phyloP scores from a whole-genome alignment of 225 moss, liverwort and hornwort species.

The Polytrichum commune region DNA sequence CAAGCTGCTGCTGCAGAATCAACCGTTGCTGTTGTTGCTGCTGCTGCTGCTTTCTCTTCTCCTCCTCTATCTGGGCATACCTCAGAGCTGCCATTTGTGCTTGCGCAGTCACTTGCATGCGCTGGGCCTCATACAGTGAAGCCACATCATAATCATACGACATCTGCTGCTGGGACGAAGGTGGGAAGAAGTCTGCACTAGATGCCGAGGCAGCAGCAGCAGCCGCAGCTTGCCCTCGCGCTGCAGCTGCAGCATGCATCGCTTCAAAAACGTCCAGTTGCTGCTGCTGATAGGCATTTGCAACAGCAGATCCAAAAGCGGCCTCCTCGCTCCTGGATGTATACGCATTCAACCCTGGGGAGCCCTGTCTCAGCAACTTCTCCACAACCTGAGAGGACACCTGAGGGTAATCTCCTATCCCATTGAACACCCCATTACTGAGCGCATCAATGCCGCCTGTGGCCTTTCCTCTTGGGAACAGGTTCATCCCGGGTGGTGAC shows the following conservation, averaged over 20 bases:
- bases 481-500: slow-evolving; percentile 60
- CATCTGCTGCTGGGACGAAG: slow-evolving; percentile 53
- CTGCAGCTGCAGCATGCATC: slow-evolving; percentile 38
- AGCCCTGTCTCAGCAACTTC: slow-evolving; percentile 41
- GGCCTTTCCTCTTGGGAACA: slow-evolving; percentile 66
- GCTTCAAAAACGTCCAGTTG: slow-evolving; percentile 52
- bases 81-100: slow-evolving; percentile 44
- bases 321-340: slow-evolving; percentile 34
- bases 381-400: slow-evolving; percentile 46
- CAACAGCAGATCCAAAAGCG: slow-evolving; percentile 29
- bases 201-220: slow-evolving; percentile 30
- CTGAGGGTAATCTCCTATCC: slow-evolving; percentile 48
- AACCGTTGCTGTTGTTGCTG: slow-evolving; percentile 43
- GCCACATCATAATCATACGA: slow-evolving; percentile 50
- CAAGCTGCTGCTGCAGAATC: slow-evolving; percentile 56
- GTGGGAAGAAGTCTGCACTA: slow-evolving; percentile 49
- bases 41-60: slow-evolving; percentile 56
- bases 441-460: slow-evolving; percentile 45
- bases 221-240: slow-evolving; percentile 32
- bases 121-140: slow-evolving; percentile 55
- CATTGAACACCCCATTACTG: slow-evolving; percentile 63
- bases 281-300: slow-evolving; percentile 35
- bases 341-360: slow-evolving; percentile 40
- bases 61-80: slow-evolving; percentile 73
- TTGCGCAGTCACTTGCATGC: slow-evolving; percentile 26